These are phyloP conservation scores for Rhodomyrtus tomentosa DNA, from an alignment of 345 rosid genomes.

Conservation along the genomic window DNA sequence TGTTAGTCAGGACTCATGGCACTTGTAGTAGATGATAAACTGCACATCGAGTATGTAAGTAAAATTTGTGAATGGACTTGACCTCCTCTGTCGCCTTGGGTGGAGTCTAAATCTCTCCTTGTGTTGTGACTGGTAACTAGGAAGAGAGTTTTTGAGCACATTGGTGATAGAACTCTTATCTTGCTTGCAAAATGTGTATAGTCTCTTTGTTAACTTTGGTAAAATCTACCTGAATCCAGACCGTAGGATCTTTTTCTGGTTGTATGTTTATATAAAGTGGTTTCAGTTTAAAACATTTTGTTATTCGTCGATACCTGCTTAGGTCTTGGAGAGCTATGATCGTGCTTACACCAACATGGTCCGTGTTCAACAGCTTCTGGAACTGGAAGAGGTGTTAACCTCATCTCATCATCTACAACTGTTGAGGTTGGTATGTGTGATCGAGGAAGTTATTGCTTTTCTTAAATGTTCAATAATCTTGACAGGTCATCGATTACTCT, in stretches of 20 bases:
- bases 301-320: background rate
- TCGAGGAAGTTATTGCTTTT: background rate
- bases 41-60: background rate
- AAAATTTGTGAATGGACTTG: background rate
- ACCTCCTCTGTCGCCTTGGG: background rate
- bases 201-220: background rate
- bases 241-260: background rate
- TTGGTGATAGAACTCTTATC: background rate
- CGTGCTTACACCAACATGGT: conserved; percentile 97
- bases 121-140: background rate
- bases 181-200: background rate
- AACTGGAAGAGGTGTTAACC: conserved; percentile 80
- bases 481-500: conserved; percentile 86
- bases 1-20: background rate
- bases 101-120: background rate
- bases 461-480: conserved; percentile 1
- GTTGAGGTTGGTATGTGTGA: background rate
- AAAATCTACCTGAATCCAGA: background rate
- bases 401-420: background rate
- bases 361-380: conserved; percentile 97
- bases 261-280: background rate
- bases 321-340: conserved; percentile 98
- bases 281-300: background rate
- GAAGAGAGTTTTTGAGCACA: background rate
- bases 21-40: background rate